Evolutionary conservation across 2,329 filamentous ascomycete species (phyloP), one percentile per base, ranked within the genome.

Genomic region (Neofusicoccum parvum): DNA sequence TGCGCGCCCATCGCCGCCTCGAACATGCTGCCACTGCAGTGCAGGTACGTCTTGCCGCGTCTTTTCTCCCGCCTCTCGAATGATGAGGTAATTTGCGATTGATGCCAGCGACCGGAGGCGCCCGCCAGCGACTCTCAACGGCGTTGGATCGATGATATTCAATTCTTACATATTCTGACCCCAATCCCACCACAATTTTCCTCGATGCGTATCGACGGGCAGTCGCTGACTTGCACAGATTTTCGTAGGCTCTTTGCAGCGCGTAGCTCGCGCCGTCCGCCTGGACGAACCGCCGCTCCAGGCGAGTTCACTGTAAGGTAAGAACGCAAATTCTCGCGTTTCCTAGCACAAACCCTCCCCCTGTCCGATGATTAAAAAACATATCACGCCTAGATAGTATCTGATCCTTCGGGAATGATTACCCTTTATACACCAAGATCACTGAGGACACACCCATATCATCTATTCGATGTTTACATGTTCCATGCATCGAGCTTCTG

Each of bases 61-160:
- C 37, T 60, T 36, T 5, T 32, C n/a, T 1, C 43, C 73, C 70
- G 12, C 54, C 45, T 27, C 49, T 73, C 70, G 77, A 72, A 90
- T 92, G 94, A 97, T 96, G 93, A 90, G 84, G 91, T 92, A 97
- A 97, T 97, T 97, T 97, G 93, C 94, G 93, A 94, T 94, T 96
- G 93, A 97, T 90, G 86, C 85, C 82, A 80, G 80, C 80, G 83
- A 83, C 88, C 88, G 94, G 92, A 92, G 85, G 83, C 91, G 88
- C 92, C 90, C 90, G 93, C 94, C 93, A 87, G 93, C 88, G 91
- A 86, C 84, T 90, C 89, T 86, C 90, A 89, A 93, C 89, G 90
- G 85, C 82, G 77, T 81, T 82, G 86, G 82, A 87, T 79, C 83
- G 74, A 76, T 96, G 93, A 97, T 91, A 96, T 92, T 93, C 81